Evolutionary conservation across 2,329 filamentous ascomycete species (phyloP), one percentile per base, ranked within the genome.

Genomic region (Sporothrix pallida): DNA sequence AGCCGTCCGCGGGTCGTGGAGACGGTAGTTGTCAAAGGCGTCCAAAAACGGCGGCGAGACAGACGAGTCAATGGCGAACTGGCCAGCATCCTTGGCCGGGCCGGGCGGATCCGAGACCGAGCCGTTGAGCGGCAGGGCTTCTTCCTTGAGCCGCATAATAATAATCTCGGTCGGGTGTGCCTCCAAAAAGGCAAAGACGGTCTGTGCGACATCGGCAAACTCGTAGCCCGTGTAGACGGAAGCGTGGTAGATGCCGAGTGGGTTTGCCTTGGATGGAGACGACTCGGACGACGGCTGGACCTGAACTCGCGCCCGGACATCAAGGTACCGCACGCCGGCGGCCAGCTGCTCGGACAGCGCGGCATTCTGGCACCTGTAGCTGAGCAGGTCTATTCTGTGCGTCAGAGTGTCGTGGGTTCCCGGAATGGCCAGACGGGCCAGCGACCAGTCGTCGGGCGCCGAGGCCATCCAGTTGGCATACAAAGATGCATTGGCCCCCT

Each of bases 341-440:
- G 78, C 72, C 58, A 87, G 82, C 79, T 87, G 86, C 17, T 79
- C 80, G 15, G 74, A 76, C 26, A 88, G 80, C 75, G 82, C 82
- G 76, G 81, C 81, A 77, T 86, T 86, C 79, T 88, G 86, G 77
- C 85, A 87, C 77, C 85, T 82, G 70, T 83, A 81, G 48, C 62
- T 72, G 37, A 76, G 67, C 73, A 81, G 79, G 60, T 78, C 76
- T 72, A 85, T 79, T 62, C 79, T 78, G 75, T 84, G 85, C 20
- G 86, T 87, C 83, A 87, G 83, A 31, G 86, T 87, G 78, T 87
- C 86, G 79, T 87, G 86, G 1, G 86, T 87, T 44, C 86, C 86
- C 0, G 86, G 86, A 74, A 87, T 83, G 63, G 85, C 86, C 58
- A 87, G 81, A 70, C 79, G 81, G 46, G 84, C 81, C 48, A 87